Evolutionary conservation across 139 green algal species (phyloP).

Genomic region (Edaphochlamys debaryana): DNA sequence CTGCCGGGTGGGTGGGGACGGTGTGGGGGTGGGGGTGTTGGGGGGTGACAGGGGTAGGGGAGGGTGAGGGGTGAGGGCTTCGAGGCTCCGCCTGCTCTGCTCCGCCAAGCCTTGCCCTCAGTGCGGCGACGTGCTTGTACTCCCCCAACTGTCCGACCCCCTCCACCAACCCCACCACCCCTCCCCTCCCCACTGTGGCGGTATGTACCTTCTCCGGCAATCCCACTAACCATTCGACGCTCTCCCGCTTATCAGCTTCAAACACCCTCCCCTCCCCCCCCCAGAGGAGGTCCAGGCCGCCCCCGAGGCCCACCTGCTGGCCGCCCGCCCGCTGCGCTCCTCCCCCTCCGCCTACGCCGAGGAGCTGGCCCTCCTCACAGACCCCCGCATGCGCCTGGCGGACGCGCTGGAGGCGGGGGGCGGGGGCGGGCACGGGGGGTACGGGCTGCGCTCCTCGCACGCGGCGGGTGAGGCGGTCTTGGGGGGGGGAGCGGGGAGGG

Average conservation of each 20-base stretch:
- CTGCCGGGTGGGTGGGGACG: conserved; percentile 10
- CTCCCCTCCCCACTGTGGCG: no score
- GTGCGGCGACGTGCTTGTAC: no score
- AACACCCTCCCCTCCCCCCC: no score
- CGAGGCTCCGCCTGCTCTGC: no score
- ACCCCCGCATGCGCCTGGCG: conserved; percentile 24
- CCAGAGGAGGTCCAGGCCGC: neutral
- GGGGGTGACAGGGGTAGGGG: no score
- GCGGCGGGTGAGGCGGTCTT: no score
- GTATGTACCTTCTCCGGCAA: no score
- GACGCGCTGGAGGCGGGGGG: conserved; percentile 36
- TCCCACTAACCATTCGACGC: no score
- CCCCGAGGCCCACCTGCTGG: conserved; percentile 23
- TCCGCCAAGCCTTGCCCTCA: no score
- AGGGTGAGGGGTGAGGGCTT: neutral
- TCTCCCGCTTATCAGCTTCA: no score
- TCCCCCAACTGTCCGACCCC: neutral
- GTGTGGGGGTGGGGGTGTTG: no score
- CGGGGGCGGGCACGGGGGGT: neutral
- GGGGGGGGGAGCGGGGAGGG: neutral
- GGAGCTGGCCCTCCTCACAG: conserved; percentile 33
- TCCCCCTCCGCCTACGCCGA: neutral
- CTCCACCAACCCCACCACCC: neutral
- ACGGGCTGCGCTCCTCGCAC: conserved; percentile 22
- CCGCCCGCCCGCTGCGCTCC: conserved; percentile 20